phyloP scores from a whole-genome alignment of 306 rosid genomes.

The Oxytropis ochrocephala region DNA sequence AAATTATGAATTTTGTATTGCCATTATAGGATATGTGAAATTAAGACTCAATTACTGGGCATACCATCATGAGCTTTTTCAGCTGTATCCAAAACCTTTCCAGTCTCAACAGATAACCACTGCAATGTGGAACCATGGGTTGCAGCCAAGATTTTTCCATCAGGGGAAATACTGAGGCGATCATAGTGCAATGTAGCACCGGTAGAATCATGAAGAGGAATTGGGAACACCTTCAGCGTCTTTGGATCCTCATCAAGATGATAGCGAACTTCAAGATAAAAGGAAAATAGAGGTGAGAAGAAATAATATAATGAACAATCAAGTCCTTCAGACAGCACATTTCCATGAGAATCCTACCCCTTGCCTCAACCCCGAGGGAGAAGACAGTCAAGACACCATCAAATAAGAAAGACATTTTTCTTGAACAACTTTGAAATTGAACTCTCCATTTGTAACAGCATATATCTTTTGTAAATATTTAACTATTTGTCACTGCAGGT shows the following conservation, averaged over 20 bases:
- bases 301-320: conserved; percentile 1
- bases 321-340: neutral
- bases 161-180: conserved; percentile 76
- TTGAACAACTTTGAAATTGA: neutral
- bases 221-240: conserved; percentile 80
- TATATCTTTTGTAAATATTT: neutral
- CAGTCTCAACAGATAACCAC: conserved; percentile 84
- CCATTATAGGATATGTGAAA: neutral
- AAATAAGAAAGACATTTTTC: neutral
- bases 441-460: neutral
- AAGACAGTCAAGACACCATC: neutral
- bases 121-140: conserved; percentile 88
- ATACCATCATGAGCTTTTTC: conserved; percentile 94
- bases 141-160: conserved; percentile 71
- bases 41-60: conserved; percentile 6
- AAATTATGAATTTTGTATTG: neutral
- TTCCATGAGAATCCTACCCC: conserved; percentile 3
- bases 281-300: conserved; percentile 18
- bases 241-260: conserved; percentile 96
- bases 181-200: conserved; percentile 68
- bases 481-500: neutral
- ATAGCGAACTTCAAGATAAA: conserved; percentile 66
- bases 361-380: neutral
- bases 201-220: conserved; percentile 67
- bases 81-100: conserved; percentile 86